Conservation (phyloP, 2,329 filamentous ascomycete species). For the Helminthosporium solani region DNA sequence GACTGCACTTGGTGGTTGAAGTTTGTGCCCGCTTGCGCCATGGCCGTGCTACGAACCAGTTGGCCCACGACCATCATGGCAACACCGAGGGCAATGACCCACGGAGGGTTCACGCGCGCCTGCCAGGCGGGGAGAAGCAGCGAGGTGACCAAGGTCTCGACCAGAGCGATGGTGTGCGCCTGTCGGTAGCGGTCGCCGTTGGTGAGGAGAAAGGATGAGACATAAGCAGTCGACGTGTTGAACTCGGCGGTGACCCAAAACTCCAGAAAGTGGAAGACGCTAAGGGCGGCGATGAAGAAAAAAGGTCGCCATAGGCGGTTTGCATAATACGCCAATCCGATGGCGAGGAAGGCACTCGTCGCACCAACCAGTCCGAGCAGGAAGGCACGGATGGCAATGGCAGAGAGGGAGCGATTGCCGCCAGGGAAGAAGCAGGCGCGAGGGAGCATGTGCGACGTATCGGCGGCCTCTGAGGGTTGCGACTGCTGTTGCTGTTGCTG, state of each 20-base stretch:
- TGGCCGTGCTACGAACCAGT: constrained; percentile 73
- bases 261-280: constrained; percentile 92
- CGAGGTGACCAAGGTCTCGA: constrained; percentile 68
- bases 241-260: constrained; percentile 86
- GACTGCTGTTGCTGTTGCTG: too few species aligned
- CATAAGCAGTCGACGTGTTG: constrained; percentile 72
- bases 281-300: constrained; percentile 67
- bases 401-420: constrained; percentile 48
- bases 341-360: constrained; percentile 33
- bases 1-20: constrained; percentile 86
- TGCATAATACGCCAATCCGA: constrained; percentile 28
- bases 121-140: constrained; percentile 56
- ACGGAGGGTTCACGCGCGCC: constrained; percentile 44
- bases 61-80: constrained; percentile 70
- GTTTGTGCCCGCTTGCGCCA: constrained; percentile 83
- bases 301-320: constrained; percentile 59
- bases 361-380: constrained; percentile 44
- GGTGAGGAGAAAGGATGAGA: constrained; percentile 77
- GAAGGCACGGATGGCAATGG: constrained; percentile 51
- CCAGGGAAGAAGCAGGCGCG: constrained; percentile 44
- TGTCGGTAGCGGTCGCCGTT: constrained; percentile 85
- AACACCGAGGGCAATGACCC: constrained; percentile 57
- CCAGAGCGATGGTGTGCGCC: constrained; percentile 72
- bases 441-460: constrained; percentile 22
- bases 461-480: too few species aligned